Evolutionary conservation across 352 stramenopile genomes (phyloP).

Genomic region (Pythium plurisporium): DNA sequence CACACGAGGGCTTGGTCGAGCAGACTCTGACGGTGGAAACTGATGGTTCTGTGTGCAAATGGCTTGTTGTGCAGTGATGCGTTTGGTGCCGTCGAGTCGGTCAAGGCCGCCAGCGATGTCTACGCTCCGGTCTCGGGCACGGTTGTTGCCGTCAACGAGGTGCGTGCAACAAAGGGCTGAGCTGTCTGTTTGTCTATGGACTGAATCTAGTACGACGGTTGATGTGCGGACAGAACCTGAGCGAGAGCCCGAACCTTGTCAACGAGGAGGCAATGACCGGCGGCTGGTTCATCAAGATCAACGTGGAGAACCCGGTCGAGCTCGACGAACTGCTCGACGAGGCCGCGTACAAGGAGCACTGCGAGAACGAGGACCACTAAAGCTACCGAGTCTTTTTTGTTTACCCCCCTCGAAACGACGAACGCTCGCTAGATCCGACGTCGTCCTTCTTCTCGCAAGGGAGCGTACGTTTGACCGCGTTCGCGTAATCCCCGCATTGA

Average conservation of each 20-base stretch:
- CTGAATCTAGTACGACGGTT: neutral
- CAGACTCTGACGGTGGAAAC: no score
- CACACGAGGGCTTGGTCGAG: neutral
- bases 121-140: slow-evolving; percentile 93
- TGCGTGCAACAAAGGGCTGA: slow-evolving; percentile 20
- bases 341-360: slow-evolving; percentile 80
- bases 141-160: slow-evolving; percentile 94
- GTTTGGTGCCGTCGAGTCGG: slow-evolving; percentile 97
- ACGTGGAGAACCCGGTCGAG: slow-evolving; percentile 71
- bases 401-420: neutral
- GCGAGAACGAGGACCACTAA: slow-evolving; percentile 82
- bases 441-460: neutral
- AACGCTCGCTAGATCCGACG: slow-evolving; percentile 13
- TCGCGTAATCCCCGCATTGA: no score
- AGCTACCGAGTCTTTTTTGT: slow-evolving; percentile 19
- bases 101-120: slow-evolving; percentile 98
- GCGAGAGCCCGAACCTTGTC: slow-evolving; percentile 77
- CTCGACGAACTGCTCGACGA: slow-evolving; percentile 80
- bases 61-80: slow-evolving; percentile 52
- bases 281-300: slow-evolving; percentile 90
- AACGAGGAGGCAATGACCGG: slow-evolving; percentile 83
- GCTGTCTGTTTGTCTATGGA: neutral
- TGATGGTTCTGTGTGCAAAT: neutral
- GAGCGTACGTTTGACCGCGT: no score
- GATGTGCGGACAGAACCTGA: slow-evolving; percentile 44